Evolutionary conservation across 2,329 filamentous ascomycete species (phyloP).

Genomic region (Stagonosporopsis tanaceti): DNA sequence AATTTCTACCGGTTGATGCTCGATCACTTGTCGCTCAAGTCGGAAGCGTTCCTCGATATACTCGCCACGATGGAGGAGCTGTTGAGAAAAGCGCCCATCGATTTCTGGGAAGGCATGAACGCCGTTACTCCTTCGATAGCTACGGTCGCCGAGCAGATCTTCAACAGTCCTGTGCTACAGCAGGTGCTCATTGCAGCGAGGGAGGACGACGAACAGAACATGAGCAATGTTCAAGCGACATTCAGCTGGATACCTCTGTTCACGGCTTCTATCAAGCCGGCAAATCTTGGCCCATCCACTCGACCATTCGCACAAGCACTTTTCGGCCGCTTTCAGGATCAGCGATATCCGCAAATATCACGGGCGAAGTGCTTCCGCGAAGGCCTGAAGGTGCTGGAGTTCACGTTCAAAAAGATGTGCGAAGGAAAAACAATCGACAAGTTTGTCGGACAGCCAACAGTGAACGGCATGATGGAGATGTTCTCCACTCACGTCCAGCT

Average conservation of each 20-base stretch:
- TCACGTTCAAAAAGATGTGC: constrained; percentile 45
- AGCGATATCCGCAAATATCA: constrained; percentile 63
- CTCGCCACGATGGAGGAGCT: constrained; percentile 75
- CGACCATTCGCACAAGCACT: constrained; percentile 80
- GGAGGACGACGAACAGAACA: constrained; percentile 58
- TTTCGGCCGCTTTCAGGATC: constrained; percentile 69
- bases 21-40: constrained; percentile 66
- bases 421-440: constrained; percentile 42
- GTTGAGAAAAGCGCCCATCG: constrained; percentile 76
- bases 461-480: constrained; percentile 69
- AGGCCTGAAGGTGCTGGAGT: constrained; percentile 56
- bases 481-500: constrained; percentile 65
- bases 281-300: constrained; percentile 80
- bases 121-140: constrained; percentile 81
- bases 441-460: constrained; percentile 53
- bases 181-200: constrained; percentile 62
- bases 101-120: constrained; percentile 89
- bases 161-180: constrained; percentile 73
- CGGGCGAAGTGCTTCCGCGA: constrained; percentile 69
- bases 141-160: constrained; percentile 83
- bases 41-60: constrained; percentile 69
- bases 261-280: constrained; percentile 76
- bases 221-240: constrained; percentile 67
- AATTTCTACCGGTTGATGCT: constrained; percentile 68
- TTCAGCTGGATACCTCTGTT: constrained; percentile 82